These are phyloP conservation scores for Fusarium sp. DNA, from an alignment of 2,329 filamentous ascomycete genomes.

Conservation along the genomic window DNA sequence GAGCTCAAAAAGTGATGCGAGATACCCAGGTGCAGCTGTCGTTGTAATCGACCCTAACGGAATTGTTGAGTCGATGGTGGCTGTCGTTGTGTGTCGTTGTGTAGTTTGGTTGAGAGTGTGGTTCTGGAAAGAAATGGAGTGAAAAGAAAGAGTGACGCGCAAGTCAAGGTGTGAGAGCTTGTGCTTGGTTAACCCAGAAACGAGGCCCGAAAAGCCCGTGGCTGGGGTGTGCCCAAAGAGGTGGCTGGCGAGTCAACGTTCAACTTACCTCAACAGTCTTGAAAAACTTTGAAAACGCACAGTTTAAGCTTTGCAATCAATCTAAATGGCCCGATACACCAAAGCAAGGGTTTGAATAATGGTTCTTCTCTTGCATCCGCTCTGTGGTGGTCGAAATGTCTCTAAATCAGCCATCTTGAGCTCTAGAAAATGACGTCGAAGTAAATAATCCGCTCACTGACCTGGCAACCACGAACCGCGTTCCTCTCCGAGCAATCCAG, in stretches of 20 bases:
- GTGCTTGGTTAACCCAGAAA: conserved; percentile 48
- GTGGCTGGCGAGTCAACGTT: conserved; percentile 33
- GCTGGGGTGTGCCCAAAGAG: conserved; percentile 39
- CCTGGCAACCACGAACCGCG: conserved; percentile 41
- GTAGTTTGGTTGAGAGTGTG: conserved; percentile 1
- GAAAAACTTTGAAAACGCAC: background rate
- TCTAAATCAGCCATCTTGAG: background rate
- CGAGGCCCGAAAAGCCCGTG: conserved; percentile 39
- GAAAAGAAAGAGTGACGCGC: conserved; percentile 16
- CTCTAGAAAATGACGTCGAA: conserved; percentile 47
- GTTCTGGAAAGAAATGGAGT: conserved; percentile 3
- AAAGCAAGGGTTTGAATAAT: background rate
- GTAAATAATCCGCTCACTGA: conserved; percentile 44
- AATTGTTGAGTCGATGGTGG: background rate
- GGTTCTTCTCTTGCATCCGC: background rate
- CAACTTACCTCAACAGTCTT: background rate
- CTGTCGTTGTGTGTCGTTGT: background rate
- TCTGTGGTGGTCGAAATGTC: background rate
- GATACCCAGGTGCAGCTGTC: conserved; percentile 9
- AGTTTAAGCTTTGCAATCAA: background rate
- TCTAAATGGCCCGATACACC: background rate
- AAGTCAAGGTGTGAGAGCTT: conserved; percentile 25
- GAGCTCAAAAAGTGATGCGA: conserved; percentile 25
- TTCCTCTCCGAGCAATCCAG: background rate
- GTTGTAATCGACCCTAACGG: background rate